phyloP scores from a whole-genome alignment of 106 monocot species.

The Acanthochlamys bracteata region DNA sequence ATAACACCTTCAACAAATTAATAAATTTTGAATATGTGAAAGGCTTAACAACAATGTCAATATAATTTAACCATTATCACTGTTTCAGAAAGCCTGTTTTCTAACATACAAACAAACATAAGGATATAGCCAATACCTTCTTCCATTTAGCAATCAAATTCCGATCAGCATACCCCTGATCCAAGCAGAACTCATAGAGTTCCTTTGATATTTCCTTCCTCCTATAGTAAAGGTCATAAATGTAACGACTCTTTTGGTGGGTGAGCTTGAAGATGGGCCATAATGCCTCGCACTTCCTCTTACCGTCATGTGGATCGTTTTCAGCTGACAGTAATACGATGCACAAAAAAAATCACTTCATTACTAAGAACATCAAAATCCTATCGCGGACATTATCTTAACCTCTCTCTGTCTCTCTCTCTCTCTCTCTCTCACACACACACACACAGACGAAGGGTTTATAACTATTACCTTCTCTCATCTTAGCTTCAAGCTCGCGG shows the following conservation, averaged over 20 bases:
- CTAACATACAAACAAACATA: neutral
- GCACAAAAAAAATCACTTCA: no score
- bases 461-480: conserved; percentile 70
- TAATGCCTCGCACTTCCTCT: conserved; percentile 83
- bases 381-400: no score
- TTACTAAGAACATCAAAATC: no score
- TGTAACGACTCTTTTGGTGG: conserved; percentile 82
- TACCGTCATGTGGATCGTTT: conserved; percentile 92
- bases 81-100: no score
- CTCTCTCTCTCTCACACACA: no score
- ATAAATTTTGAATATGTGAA: no score
- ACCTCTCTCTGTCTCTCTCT: no score
- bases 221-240: conserved; percentile 76
- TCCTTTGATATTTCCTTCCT: conserved; percentile 92
- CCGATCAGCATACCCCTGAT: conserved; percentile 80
- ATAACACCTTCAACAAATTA: no score
- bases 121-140: conserved; percentile 36
- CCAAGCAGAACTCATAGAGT: conserved; percentile 84
- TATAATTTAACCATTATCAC: no score
- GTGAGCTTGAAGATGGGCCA: conserved; percentile 83
- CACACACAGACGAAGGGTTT: no score
- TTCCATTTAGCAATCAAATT: conserved; percentile 99
- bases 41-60: no score
- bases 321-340: conserved; percentile 39
- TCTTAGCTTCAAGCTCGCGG: conserved; percentile 79